These are phyloP conservation scores for Microstroma glucosiphilum DNA, from an alignment of 1,284 basidiomycete species.

Conservation along the genomic window DNA sequence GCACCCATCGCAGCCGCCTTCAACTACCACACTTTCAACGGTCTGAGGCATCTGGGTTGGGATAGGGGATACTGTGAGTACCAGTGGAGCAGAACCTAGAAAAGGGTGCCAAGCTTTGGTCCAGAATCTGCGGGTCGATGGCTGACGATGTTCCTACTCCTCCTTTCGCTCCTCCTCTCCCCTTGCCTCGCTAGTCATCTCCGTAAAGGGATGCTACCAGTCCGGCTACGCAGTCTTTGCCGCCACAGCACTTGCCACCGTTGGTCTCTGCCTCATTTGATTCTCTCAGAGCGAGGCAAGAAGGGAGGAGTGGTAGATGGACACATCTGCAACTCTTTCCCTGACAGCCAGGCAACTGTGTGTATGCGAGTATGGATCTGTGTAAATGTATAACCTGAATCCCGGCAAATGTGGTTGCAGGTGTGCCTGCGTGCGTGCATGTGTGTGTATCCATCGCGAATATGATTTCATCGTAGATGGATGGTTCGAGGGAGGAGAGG, in stretches of 20 bases:
- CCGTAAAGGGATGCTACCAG: conserved; percentile 39
- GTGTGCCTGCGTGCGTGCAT: no score
- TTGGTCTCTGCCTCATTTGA: conserved; percentile 33
- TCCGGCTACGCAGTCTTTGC: conserved; percentile 42
- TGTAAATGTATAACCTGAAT: no score
- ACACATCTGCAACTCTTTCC: no score
- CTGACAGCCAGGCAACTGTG: no score
- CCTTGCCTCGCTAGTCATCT: no score
- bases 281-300: no score
- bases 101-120: neutral
- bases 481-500: no score
- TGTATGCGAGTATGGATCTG: no score
- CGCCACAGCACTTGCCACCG: conserved; percentile 27
- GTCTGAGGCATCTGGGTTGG: conserved; percentile 84
- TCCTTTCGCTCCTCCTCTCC: neutral
- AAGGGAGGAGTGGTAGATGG: no score
- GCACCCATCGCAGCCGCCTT: conserved; percentile 31
- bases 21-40: conserved; percentile 79
- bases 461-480: no score
- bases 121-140: neutral
- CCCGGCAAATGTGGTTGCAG: no score
- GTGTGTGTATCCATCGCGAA: no score
- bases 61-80: conserved; percentile 80
- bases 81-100: neutral
- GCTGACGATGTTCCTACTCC: neutral